These are phyloP conservation scores for Leccinum insolens DNA, from an alignment of 1,284 basidiomycete species.

Conservation along the genomic window DNA sequence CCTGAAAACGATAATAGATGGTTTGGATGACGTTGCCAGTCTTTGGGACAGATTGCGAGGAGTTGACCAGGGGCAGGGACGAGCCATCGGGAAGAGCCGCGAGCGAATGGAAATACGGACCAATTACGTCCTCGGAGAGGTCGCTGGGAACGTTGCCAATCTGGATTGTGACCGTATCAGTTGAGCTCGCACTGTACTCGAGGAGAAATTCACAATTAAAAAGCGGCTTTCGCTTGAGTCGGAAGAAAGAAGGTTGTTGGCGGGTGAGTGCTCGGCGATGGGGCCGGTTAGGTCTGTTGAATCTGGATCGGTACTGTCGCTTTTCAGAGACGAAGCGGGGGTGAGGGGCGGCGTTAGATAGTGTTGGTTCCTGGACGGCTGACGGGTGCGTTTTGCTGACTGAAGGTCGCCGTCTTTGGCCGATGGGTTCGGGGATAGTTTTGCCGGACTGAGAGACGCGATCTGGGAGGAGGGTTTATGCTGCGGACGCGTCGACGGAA, in stretches of 20 bases:
- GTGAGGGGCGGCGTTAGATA: conserved; percentile 61
- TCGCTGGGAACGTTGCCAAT: conserved; percentile 37
- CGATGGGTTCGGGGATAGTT: conserved; percentile 11
- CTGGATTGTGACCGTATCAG: conserved; percentile 27
- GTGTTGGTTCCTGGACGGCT: conserved; percentile 36
- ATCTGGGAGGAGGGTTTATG: conserved; percentile 23
- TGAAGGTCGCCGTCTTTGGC: conserved; percentile 26
- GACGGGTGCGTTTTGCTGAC: conserved; percentile 24
- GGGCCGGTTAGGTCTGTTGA: conserved; percentile 25
- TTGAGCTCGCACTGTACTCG: conserved; percentile 1
- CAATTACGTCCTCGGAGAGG: conserved; percentile 39
- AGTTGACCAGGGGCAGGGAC: conserved; percentile 9
- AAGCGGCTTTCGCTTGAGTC: conserved; percentile 42
- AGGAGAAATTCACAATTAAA: conserved; percentile 40
- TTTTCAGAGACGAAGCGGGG: conserved; percentile 51
- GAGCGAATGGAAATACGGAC: conserved; percentile 32
- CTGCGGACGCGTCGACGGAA: conserved; percentile 38
- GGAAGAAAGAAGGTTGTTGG: conserved; percentile 11
- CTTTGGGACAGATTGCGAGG: conserved; percentile 13
- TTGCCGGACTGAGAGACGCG: conserved; percentile 18
- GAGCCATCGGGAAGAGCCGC: conserved; percentile 22
- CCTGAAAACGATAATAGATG: conserved; percentile 52
- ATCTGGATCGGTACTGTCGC: conserved; percentile 40
- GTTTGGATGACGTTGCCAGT: conserved; percentile 44
- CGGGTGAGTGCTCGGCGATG: conserved; percentile 12